Conservation (phyloP, 257 asterid species). For the Misopates orontium region DNA sequence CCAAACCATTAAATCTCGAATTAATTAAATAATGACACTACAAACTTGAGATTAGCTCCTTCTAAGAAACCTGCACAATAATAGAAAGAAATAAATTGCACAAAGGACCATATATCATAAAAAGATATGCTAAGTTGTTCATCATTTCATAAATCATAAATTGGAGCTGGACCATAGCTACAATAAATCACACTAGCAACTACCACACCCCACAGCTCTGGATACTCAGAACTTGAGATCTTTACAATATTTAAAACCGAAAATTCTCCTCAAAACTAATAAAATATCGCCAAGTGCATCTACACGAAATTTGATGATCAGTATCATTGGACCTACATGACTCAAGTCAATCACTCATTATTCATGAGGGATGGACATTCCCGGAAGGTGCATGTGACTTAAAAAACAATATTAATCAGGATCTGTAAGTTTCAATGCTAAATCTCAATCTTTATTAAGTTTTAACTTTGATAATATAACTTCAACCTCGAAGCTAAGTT, state of each 20-base stretch:
- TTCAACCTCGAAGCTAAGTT: too few species aligned
- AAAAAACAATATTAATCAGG: too few species aligned
- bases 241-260: background rate
- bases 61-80: background rate
- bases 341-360: background rate
- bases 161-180: slow-evolving; percentile 24
- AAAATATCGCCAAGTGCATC: background rate
- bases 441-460: too few species aligned
- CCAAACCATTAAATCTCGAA: too few species aligned
- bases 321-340: slow-evolving; percentile 14
- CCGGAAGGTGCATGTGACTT: slow-evolving; percentile 6
- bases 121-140: background rate
- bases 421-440: too few species aligned
- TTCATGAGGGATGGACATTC: background rate
- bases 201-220: slow-evolving; percentile 16
- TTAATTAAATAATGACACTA: too few species aligned
- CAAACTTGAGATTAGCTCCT: too few species aligned
- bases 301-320: background rate
- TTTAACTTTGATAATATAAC: too few species aligned
- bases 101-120: background rate
- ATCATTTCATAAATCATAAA: slow-evolving; percentile 24
- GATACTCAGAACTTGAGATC: slow-evolving; percentile 12
- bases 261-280: background rate
- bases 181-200: slow-evolving; percentile 17
- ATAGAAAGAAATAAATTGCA: background rate